Base-by-base conservation (phyloP, 2,329 filamentous ascomycete species). In the Chaetomium strumarium region DNA sequence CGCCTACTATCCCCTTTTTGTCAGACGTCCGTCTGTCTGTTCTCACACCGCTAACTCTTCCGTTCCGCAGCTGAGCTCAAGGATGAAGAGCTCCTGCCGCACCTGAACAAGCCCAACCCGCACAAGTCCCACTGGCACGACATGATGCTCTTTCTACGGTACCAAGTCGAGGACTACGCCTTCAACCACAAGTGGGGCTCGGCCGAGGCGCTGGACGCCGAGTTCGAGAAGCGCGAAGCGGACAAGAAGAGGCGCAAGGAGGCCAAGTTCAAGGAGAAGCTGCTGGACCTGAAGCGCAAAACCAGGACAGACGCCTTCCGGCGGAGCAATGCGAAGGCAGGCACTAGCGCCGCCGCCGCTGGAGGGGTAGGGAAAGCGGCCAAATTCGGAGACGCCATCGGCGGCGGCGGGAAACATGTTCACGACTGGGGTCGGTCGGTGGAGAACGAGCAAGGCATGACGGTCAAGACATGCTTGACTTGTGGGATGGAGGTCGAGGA, bases 141-240 rank as follows among this genome's bases (percentile, higher is more conserved):
- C 74, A 99, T 99, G 93, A 96, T 96, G 85, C 79, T 99, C 2
- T 99, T 93, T 67, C 76, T 99, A 19, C 86, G 93, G 1, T 95
- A 83, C 55, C 93, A 99, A 66, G 88, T 99, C 2, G 93, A 99
- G 66, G 90, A 90, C 52, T 96, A 96, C 66, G 93, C 92, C 0
- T 85, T 97, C 62, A 82, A 78, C 1, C 83, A 82, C 59, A 96
- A 96, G 72, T 99, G 93, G 93, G 93, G 93, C 0, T 90, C 86
- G 0, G 71, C 88, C 0, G 90, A 93, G 64, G 87, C 85, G 0
- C 72, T 97, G 5, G 93, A 97, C 66, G 88, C 80, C 5, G 92
- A 97, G 70, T 97, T 93, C 63, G 88, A 87, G 68, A 81, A 81
- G 57, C 79, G 92, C 16, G 85, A 90, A 65, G 72, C 74, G 2